Percentiles rank a stretch among this genome's conserved stretches.
Evolutionary conservation across 305 asterid species (phyloP).

Genomic region (Solanum aculeatissimum): DNA sequence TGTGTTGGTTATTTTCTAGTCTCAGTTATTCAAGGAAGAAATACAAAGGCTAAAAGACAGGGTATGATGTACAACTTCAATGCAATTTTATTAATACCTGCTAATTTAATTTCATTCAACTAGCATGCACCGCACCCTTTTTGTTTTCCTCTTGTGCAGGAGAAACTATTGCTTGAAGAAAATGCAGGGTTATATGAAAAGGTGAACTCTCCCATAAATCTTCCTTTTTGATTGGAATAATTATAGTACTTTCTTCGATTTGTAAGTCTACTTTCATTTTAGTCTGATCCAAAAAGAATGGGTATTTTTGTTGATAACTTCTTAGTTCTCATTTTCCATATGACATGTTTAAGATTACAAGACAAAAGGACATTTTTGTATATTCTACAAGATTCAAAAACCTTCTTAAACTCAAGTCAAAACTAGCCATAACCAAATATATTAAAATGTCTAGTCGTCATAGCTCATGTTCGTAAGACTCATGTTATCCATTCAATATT

Average conservation of each 20-base stretch:
- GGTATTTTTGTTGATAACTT: too few species aligned
- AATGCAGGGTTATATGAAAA: slow-evolving; percentile 30
- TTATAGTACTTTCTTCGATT: too few species aligned
- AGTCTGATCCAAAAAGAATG: too few species aligned
- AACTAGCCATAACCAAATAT: too few species aligned
- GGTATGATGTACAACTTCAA: slow-evolving; percentile 19
- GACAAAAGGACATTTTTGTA: too few species aligned
- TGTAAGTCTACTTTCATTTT: too few species aligned
- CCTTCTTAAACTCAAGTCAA: too few species aligned
- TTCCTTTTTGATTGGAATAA: too few species aligned
- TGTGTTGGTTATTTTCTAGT: slow-evolving; percentile 19
- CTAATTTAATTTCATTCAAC: neutral
- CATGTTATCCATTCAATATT: neutral
- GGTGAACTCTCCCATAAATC: slow-evolving; percentile 15
- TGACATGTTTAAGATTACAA: too few species aligned
- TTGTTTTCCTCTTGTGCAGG: slow-evolving; percentile 20
- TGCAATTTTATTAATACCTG: neutral
- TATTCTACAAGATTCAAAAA: too few species aligned
- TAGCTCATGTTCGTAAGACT: neutral
- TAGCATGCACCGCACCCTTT: neutral
- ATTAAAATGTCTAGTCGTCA: too few species aligned
- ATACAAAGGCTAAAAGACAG: slow-evolving; percentile 29
- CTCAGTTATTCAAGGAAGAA: slow-evolving; percentile 44
- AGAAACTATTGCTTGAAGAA: slow-evolving; percentile 30
- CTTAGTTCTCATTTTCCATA: too few species aligned